Conservation (phyloP, 2,329 filamentous ascomycete species). For the Pseudopithomyces maydicus region DNA sequence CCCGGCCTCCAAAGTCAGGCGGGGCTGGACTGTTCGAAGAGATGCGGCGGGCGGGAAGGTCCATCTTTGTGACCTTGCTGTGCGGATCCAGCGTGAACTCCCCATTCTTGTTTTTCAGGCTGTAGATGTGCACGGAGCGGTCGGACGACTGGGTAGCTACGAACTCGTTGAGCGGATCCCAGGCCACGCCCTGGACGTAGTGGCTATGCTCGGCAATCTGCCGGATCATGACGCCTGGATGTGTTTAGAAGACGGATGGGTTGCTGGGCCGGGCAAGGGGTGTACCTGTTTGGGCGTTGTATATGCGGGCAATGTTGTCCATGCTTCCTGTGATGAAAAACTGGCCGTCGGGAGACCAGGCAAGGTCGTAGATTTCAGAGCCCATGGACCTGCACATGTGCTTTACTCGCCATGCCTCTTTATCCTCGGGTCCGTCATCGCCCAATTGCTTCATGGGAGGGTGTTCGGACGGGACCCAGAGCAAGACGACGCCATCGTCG, state of each 20-base stretch:
- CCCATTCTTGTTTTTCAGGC: slow-evolving; percentile 92
- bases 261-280: slow-evolving; percentile 14
- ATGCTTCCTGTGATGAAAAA: slow-evolving; percentile 99
- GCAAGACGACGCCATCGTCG: slow-evolving; percentile 94
- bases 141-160: slow-evolving; percentile 98
- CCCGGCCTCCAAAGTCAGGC: slow-evolving; percentile 74
- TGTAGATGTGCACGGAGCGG: slow-evolving; percentile 97
- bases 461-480: slow-evolving; percentile 89
- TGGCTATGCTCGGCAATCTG: slow-evolving; percentile 98
- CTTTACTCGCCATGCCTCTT: slow-evolving; percentile 95
- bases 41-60: slow-evolving; percentile 87
- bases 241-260: slow-evolving; percentile 16
- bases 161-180: slow-evolving; percentile 98
- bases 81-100: slow-evolving; percentile 83
- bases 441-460: slow-evolving; percentile 69
- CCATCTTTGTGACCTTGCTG: slow-evolving; percentile 85
- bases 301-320: slow-evolving; percentile 97
- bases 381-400: slow-evolving; percentile 97
- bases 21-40: slow-evolving; percentile 92
- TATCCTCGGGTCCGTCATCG: slow-evolving; percentile 86
- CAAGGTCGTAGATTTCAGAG: slow-evolving; percentile 96
- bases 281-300: slow-evolving; percentile 88
- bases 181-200: slow-evolving; percentile 96
- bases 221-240: slow-evolving; percentile 61
- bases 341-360: slow-evolving; percentile 95